These are phyloP conservation scores for Anthostomella pinea DNA, from an alignment of 2,329 filamentous ascomycete species.

Conservation along the genomic window DNA sequence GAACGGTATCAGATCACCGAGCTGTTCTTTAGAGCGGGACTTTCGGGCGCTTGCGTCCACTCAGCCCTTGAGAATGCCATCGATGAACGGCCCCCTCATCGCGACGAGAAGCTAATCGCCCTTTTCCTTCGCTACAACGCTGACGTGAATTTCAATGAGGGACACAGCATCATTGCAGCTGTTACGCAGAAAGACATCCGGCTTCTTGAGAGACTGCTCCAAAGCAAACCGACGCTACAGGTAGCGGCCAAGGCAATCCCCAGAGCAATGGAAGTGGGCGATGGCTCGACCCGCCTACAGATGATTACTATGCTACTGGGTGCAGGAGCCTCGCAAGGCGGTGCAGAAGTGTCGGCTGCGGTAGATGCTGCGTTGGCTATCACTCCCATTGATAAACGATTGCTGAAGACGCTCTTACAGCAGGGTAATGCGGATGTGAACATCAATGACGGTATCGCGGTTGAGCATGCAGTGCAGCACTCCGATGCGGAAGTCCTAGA, in stretches of 20 bases:
- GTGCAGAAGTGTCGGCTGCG: constrained; percentile 41
- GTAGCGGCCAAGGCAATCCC: constrained; percentile 47
- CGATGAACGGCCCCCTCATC: constrained; percentile 42
- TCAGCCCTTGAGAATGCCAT: constrained; percentile 52
- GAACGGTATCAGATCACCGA: constrained; percentile 49
- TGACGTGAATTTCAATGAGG: constrained; percentile 53
- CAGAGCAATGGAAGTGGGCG: constrained; percentile 44
- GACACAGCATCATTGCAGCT: constrained; percentile 46
- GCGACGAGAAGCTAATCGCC: constrained; percentile 51
- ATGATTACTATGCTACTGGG: constrained; percentile 47
- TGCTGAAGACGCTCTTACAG: constrained; percentile 48
- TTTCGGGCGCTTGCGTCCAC: constrained; percentile 46
- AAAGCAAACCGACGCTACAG: constrained; percentile 43
- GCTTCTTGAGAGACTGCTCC: constrained; percentile 44
- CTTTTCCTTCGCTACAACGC: constrained; percentile 51
- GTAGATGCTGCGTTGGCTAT: constrained; percentile 42
- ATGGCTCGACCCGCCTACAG: constrained; percentile 41
- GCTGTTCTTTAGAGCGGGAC: constrained; percentile 46
- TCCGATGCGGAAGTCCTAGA: constrained; percentile 48
- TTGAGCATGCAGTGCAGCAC: constrained; percentile 38
- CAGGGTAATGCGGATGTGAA: constrained; percentile 54
- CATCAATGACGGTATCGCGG: constrained; percentile 40
- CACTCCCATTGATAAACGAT: constrained; percentile 47
- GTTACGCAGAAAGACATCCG: constrained; percentile 47
- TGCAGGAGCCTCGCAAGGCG: constrained; percentile 43